Base-by-base conservation (phyloP, 495 filamentous ascomycete genomes). In the Tuber magnatum region DNA sequence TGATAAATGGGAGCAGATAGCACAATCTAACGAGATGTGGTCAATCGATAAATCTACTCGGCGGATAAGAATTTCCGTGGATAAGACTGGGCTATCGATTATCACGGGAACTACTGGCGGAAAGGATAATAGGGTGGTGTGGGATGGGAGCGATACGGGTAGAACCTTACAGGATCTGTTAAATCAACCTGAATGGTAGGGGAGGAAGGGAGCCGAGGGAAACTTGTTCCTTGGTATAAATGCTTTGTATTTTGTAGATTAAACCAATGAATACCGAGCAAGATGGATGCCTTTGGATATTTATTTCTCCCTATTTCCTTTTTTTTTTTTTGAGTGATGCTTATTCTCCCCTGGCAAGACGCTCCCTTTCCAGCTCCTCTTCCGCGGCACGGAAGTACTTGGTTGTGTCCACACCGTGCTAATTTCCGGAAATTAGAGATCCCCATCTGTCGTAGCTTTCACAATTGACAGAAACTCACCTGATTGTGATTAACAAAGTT, bases 321-420 rank as follows among this genome's bases (percentile, higher is more conserved):
- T 40, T 40, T 79, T 77, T 71, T 51, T 77, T 68, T 44, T 3
- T 10, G 56, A 35, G 28, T 28, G 38, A 51, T 71, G 28, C 48
- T 40, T 80, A 80, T 73, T 73, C 76, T 80, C 78, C 70, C 10
- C 48, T 77, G 51, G 78, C 48, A 8, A 80, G 44, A 65, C 77
- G 77, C 71, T 80, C 78, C 51, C 48, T 80, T 84, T 97, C 95
- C 77, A 99, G 85, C 81, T 99, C 95, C 80, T 90, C 87, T 85
- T 99, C 95, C n/a, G 95, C 95, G 83, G 94, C 92, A 83, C 90
- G 90, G 85, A 97, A 99, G 86, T 99, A 99, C 86, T 99, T 99
- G 74, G 93, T 92, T 41, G 95, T 99, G 84, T 99, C 96, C 73
- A 99, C 92, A 78, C 95, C 95, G 84, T 99, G 95, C 88, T 97